These are phyloP conservation scores for Cytospora schulzeri DNA, from an alignment of 2,329 filamentous ascomycete genomes.

Conservation along the genomic window DNA sequence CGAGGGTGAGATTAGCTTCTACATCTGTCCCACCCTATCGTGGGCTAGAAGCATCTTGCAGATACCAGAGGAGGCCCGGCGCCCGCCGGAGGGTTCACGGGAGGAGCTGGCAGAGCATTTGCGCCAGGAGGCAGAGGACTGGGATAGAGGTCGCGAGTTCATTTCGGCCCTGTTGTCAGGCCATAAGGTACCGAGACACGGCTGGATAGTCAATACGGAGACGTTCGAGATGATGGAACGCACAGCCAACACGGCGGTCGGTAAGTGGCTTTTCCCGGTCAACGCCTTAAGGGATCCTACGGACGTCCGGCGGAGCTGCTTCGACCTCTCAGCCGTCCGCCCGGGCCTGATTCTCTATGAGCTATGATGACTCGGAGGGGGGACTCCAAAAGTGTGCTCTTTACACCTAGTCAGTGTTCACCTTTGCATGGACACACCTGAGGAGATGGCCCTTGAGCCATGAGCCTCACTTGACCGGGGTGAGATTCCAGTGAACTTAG, in stretches of 20 bases:
- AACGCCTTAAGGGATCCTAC: not conserved
- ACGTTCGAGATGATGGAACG: not conserved
- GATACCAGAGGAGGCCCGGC: too few relatives aligned
- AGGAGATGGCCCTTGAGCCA: too few relatives aligned
- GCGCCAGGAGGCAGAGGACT: too few relatives aligned
- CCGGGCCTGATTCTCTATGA: not conserved
- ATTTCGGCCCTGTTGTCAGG: too few relatives aligned
- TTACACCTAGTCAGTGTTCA: too few relatives aligned
- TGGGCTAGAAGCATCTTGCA: not conserved
- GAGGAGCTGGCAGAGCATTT: too few relatives aligned
- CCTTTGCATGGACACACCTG: too few relatives aligned
- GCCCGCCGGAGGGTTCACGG: too few relatives aligned
- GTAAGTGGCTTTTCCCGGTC: not conserved
- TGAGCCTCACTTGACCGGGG: too few relatives aligned
- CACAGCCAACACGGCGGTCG: not conserved
- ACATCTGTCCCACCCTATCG: not conserved
- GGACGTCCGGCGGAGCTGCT: not conserved
- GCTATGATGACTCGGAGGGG: not conserved
- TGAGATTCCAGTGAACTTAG: too few relatives aligned
- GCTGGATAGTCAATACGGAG: not conserved
- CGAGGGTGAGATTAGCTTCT: not conserved
- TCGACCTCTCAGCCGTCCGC: not conserved
- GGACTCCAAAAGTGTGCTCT: too few relatives aligned
- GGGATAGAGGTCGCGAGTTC: too few relatives aligned
- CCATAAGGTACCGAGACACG: not conserved